Percentiles rank a stretch among this genome's conserved stretches.
Evolutionary conservation across 2,329 filamentous ascomycete species (phyloP).

Genomic region (Colletotrichum sidae): DNA sequence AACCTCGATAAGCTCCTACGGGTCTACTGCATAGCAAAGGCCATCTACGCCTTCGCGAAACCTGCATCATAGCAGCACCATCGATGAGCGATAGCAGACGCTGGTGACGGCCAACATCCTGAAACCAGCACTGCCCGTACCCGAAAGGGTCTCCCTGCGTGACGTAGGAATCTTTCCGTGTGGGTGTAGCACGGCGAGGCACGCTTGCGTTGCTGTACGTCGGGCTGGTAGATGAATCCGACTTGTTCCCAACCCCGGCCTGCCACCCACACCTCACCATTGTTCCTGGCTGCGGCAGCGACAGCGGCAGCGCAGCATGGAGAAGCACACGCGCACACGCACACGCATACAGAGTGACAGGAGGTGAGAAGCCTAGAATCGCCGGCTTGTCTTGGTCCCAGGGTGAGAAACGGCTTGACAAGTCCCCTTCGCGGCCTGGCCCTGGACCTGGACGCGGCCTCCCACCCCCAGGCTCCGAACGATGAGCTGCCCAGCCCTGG

Average conservation of each 20-base stretch:
- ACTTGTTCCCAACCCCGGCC: conserved; percentile 9
- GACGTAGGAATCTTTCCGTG: conserved; percentile 28
- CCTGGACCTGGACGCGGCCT: conserved; percentile 2
- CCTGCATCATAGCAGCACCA: conserved; percentile 10
- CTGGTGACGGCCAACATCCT: conserved; percentile 24
- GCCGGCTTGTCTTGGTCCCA: conserved; percentile 7
- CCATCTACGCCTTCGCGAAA: conserved; percentile 9
- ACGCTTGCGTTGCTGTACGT: conserved; percentile 2
- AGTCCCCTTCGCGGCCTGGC: conserved; percentile 26
- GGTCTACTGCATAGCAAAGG: conserved; percentile 4
- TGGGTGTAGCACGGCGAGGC: conserved; percentile 7
- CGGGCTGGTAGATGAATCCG: conserved; percentile 4
- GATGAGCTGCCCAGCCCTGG: not conserved
- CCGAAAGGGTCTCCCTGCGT: conserved; percentile 35
- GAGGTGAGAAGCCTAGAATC: conserved; percentile 7
- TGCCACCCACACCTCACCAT: conserved; percentile 4
- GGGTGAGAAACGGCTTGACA: conserved; percentile 36
- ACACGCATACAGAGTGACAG: not conserved
- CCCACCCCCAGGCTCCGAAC: not conserved
- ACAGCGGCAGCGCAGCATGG: no score
- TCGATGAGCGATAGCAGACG: no score
- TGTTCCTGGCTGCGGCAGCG: not conserved
- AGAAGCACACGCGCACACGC: not conserved
- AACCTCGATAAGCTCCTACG: conserved; percentile 27
- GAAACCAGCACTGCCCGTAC: conserved; percentile 31